Evolutionary conservation across 257 asterid species (phyloP).

Genomic region (Nicotiana paniculata): DNA sequence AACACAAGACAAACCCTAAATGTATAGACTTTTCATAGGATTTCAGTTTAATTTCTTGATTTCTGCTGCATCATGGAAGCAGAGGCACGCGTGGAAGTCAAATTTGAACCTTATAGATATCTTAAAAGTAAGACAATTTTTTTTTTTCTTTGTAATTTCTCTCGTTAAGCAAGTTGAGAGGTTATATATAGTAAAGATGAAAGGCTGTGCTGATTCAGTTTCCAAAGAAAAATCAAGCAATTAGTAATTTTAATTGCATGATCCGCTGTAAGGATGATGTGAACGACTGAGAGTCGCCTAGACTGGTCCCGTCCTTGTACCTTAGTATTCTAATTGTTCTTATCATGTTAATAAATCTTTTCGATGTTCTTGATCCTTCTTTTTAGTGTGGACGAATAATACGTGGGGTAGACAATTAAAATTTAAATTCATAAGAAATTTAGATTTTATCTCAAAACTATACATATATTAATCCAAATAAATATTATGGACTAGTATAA

Average conservation of each 20-base stretch:
- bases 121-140: background rate
- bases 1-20: constrained; percentile 13
- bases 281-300: background rate
- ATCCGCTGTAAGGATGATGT: background rate
- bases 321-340: background rate
- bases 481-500: no score
- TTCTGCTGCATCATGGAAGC: background rate
- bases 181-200: background rate
- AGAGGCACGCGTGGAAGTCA: no score
- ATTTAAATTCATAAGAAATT: no score
- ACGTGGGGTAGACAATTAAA: no score
- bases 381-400: background rate
- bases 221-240: background rate
- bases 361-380: background rate
- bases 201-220: background rate
- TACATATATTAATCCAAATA: no score
- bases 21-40: constrained; percentile 6
- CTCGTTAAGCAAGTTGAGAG: background rate
- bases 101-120: background rate
- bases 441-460: no score
- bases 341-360: background rate
- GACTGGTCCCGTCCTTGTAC: background rate
- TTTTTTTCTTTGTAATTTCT: background rate
- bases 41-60: background rate
- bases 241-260: background rate